Evolutionary conservation across 352 stramenopile species (phyloP), one percentile per base, ranked within the genome.

Genomic region (Globisporangium recalcitrans): DNA sequence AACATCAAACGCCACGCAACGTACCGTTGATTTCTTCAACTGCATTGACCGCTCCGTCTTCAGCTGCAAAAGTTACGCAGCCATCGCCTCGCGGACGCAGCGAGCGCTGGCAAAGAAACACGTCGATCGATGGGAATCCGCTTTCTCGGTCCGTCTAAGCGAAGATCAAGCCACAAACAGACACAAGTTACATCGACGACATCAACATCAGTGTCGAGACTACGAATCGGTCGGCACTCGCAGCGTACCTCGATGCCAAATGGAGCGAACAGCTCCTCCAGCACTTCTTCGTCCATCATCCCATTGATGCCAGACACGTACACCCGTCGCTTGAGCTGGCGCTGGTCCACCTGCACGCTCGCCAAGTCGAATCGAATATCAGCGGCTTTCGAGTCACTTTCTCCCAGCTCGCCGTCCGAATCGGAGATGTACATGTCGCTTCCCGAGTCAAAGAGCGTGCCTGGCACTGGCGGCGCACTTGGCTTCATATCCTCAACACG

Each of bases 221-320:
- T 2, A 24, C 31, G 1, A 34, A 29, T 14, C 22, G 24, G 11
- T 4, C n/a, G n/a, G n/a, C n/a, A n/a, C n/a, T n/a, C n/a, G n/a
- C n/a, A 58, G 16, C 78, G 62, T 46, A 85, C 77, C 68, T 68
- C 71, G 47, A 90, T 60, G 24, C 74, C 72, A 70, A 87, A 91
- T n/a, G 63, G 67, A 2, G 65, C 67, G 14, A 89, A 88, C 7
- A 82, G 67, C 46, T 82, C 76, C 56, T 76, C 75, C 31, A 91
- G 71, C 32, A 76, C 64, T 21, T 74, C 73, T 48, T 76, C 74
- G 44, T 69, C 67, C 19, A 82, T 70, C 10, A 67, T 70, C 3
- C 68, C 74, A 19, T 80, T 81, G 19, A 91, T 60, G 4, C 78
- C 80, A 6, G 72, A 76, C 22, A 88, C 77, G 54, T 91, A 91